Conservation (phyloP, 192 early-diverging fungal species). For the Podila epigama region DNA sequence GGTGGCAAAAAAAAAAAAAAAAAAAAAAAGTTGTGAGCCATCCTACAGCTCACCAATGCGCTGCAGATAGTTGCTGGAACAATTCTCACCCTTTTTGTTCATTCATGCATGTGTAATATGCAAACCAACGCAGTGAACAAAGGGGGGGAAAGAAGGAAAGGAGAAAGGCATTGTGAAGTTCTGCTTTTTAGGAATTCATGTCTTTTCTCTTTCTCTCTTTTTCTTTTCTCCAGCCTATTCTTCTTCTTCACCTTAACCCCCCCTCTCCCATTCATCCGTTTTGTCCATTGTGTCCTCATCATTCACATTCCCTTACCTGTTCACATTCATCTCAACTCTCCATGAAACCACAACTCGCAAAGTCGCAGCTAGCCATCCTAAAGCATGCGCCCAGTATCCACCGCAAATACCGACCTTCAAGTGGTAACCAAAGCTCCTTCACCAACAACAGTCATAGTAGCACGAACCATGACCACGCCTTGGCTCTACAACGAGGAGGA, state of each 20-base stretch:
- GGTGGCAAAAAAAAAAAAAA: no score
- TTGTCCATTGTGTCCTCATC: no score
- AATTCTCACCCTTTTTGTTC: background rate
- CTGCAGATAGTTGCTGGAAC: background rate
- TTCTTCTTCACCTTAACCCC: background rate
- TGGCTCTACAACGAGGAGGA: background rate
- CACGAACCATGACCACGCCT: background rate
- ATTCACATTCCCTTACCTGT: no score
- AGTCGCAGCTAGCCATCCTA: conserved; percentile 33
- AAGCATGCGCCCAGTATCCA: conserved; percentile 40
- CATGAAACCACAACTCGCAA: conserved; percentile 44
- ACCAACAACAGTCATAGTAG: background rate
- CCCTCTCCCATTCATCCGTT: no score
- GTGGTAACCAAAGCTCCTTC: conserved; percentile 13
- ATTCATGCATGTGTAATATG: background rate
- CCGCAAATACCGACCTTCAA: conserved; percentile 37
- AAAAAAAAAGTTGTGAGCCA: background rate
- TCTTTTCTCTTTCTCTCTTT: background rate
- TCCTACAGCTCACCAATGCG: background rate
- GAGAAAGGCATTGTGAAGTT: background rate
- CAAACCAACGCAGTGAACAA: background rate
- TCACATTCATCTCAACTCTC: no score
- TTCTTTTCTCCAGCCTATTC: background rate
- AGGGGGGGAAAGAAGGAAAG: background rate
- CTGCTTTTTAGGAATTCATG: background rate